Conservation (phyloP, 2,329 filamentous ascomycete species). For the Dactylonectria macrodidyma region DNA sequence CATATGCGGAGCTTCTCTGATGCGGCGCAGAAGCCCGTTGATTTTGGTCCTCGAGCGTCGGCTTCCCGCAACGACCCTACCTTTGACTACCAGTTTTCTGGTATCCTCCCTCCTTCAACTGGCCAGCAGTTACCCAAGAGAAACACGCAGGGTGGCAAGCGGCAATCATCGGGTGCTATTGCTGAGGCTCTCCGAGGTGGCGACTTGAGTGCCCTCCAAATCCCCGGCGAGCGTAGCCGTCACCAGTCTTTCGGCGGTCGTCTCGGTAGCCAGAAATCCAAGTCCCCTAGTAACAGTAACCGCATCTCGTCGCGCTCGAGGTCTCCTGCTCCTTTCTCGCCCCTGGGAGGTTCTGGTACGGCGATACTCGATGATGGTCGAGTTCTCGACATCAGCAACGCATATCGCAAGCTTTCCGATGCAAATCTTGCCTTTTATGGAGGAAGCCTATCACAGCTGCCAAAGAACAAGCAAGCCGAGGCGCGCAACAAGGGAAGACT, state of each 20-base stretch:
- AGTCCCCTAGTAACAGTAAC: conserved; percentile 63
- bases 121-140: conserved; percentile 66
- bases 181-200: conserved; percentile 68
- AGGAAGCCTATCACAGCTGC: conserved; percentile 74
- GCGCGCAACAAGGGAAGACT: conserved; percentile 68
- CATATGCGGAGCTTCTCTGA: conserved; percentile 70
- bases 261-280: conserved; percentile 61
- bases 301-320: conserved; percentile 60
- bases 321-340: conserved; percentile 52
- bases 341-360: conserved; percentile 50
- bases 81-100: conserved; percentile 73
- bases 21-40: conserved; percentile 62
- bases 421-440: conserved; percentile 76
- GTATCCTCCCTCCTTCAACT: conserved; percentile 68
- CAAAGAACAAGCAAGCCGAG: conserved; percentile 67
- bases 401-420: conserved; percentile 81
- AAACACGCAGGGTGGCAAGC: conserved; percentile 61
- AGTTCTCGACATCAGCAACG: conserved; percentile 76
- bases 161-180: conserved; percentile 58
- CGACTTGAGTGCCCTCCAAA: conserved; percentile 65
- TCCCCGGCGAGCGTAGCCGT: conserved; percentile 62
- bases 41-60: conserved; percentile 58
- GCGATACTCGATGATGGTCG: conserved; percentile 73
- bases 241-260: conserved; percentile 55
- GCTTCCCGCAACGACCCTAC: conserved; percentile 59